phyloP scores from a whole-genome alignment of 148 eudicot species.

The Silene conica region DNA sequence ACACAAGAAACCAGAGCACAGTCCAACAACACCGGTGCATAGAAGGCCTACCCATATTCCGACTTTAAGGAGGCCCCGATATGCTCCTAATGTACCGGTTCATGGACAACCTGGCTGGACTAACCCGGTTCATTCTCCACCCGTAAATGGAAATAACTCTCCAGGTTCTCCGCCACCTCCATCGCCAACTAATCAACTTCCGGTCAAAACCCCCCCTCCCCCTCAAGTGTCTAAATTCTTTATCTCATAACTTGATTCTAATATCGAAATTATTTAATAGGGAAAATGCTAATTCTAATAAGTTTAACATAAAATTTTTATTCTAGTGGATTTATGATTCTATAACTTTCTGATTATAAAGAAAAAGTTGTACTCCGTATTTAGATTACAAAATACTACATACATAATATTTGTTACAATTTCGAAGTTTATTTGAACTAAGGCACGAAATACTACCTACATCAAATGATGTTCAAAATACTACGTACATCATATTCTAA shows the following conservation, averaged over 20 bases:
- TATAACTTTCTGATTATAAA: too few species aligned
- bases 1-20: neutral
- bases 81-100: neutral
- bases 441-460: too few species aligned
- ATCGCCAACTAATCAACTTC: neutral
- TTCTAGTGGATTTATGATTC: too few species aligned
- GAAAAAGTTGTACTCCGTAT: neutral
- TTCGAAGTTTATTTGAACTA: too few species aligned
- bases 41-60: neutral
- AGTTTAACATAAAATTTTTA: neutral
- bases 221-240: neutral
- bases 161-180: slow-evolving; percentile 12
- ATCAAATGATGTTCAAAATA: too few species aligned
- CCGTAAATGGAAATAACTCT: neutral
- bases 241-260: neutral
- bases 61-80: neutral
- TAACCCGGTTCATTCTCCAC: neutral
- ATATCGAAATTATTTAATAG: too few species aligned
- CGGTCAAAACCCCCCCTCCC: neutral
- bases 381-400: too few species aligned
- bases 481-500: too few species aligned
- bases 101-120: neutral
- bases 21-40: slow-evolving; percentile 9
- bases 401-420: too few species aligned
- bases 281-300: neutral